Evolutionary conservation across 1,139 yeast genomes (phyloP).

Genomic region (Candida labiduridarum): DNA sequence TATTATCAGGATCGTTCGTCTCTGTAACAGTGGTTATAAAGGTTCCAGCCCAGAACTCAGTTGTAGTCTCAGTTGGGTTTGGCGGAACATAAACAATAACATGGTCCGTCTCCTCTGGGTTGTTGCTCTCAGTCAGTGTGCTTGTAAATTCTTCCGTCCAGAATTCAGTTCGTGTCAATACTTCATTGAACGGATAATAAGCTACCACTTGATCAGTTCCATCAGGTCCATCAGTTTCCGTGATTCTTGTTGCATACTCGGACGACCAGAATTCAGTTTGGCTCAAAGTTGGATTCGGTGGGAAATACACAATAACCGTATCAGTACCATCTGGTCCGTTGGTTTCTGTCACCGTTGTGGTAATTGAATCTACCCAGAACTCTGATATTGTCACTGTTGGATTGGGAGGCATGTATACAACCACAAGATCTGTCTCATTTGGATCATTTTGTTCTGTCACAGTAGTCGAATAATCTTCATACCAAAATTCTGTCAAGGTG

Average conservation of each 20-base stretch:
- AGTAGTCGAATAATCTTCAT: conserved; percentile 14
- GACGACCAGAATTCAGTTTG: conserved; percentile 12
- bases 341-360: conserved; percentile 14
- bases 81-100: conserved; percentile 23
- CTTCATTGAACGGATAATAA: conserved; percentile 13
- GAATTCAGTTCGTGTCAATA: conserved; percentile 10
- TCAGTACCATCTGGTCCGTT: conserved; percentile 16
- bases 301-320: conserved; percentile 16
- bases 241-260: conserved; percentile 9
- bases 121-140: conserved; percentile 3
- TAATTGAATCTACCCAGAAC: conserved; percentile 9
- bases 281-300: conserved; percentile 17
- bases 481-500: conserved; percentile 13
- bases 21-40: conserved; percentile 10
- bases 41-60: conserved; percentile 13
- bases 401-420: conserved; percentile 14
- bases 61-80: conserved; percentile 13
- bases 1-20: conserved; percentile 15
- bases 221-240: conserved; percentile 16
- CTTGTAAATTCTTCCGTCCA: conserved; percentile 15
- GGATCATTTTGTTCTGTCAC: conserved; percentile 9
- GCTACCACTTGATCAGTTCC: conserved; percentile 14
- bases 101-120: conserved; percentile 17
- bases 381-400: conserved; percentile 18
- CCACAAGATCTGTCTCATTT: conserved; percentile 18